Conservation (phyloP, 805 yeast genomes). For the Sporopachydermia lactativora region DNA sequence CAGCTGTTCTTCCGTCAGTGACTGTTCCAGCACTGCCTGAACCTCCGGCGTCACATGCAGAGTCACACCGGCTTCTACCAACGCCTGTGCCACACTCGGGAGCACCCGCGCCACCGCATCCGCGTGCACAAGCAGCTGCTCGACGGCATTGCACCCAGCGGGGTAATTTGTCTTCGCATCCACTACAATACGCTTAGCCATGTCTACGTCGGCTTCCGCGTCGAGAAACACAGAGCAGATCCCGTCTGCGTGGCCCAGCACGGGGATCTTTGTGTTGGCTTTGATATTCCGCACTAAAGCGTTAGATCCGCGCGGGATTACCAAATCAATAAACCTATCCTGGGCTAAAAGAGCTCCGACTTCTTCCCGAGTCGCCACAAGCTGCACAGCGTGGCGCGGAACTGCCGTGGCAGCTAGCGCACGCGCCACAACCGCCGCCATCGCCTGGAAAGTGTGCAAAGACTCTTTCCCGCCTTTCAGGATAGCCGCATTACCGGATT, state of each 20-base stretch:
- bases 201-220: slow-evolving; percentile 56
- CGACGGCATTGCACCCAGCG: slow-evolving; percentile 98
- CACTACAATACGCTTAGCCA: slow-evolving; percentile 61
- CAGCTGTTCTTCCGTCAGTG: slow-evolving; percentile 3
- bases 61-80: slow-evolving; percentile 56
- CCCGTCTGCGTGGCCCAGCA: slow-evolving; percentile 97
- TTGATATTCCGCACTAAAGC: slow-evolving; percentile 81
- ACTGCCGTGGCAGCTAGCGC: slow-evolving; percentile 54
- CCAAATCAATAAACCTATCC: slow-evolving; percentile 85
- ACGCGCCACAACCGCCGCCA: slow-evolving; percentile 55
- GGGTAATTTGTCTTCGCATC: slow-evolving; percentile 95
- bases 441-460: slow-evolving; percentile 64
- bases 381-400: slow-evolving; percentile 71
- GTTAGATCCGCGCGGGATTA: slow-evolving; percentile 96
- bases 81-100: slow-evolving; percentile 18
- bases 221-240: slow-evolving; percentile 83
- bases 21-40: slow-evolving; percentile 5
- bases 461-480: slow-evolving; percentile 97
- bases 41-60: slow-evolving; percentile 51
- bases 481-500: slow-evolving; percentile 94
- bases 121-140: slow-evolving; percentile 59
- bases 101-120: slow-evolving; percentile 22
- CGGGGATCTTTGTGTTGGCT: slow-evolving; percentile 84
- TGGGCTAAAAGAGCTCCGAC: slow-evolving; percentile 74
- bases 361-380: slow-evolving; percentile 80